Base-by-base conservation (phyloP, 257 asterid genomes). In the Penstemon newberryi region DNA sequence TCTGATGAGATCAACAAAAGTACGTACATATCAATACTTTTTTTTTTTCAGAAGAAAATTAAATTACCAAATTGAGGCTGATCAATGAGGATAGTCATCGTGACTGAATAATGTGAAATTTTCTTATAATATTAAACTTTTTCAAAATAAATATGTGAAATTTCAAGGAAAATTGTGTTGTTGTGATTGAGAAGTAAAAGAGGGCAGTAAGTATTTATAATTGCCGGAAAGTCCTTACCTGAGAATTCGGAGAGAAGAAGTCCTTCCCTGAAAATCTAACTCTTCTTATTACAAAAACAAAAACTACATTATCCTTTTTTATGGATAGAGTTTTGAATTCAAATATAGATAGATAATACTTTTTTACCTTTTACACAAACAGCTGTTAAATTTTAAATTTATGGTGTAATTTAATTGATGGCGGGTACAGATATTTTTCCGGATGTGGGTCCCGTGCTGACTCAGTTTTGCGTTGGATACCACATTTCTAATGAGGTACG, bases 201-300 rank as follows among this genome's bases (percentile, higher is more conserved):
- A 25, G 54, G 78, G 47, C 55, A 37, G 85, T 85, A 89, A 37
- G 85, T 85, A 89, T 92, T 89, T 92, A 92, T 92, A 92, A 44
- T 44, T 12, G 88, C 94, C 91, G 90, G 94, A 77, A 71, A 79
- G 96, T 84, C 98, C 98, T 91, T 85, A 81, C 83, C 95, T 85
- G 95, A 83, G 85, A 89, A 74, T 87, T 89, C 86, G 80, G 73
- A 75, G 13, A 67, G 68, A 71, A 50, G 49, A 56, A 81, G 96
- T 77, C 96, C 96, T 92, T 89, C 79, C 67, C 83, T 73, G 90
- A 77, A 85, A 89, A 73, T 80, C 70, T 73, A 53, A 37, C 15
- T 36, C 15, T 63, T 50, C 7, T 54, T 36, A 7, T 7, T 46
- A 7, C 10, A 8, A 9, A 45, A 45, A 45, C 6, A 4, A 5